Base-by-base conservation (phyloP, 345 rosid genomes). In the Noccaea caerulescens region DNA sequence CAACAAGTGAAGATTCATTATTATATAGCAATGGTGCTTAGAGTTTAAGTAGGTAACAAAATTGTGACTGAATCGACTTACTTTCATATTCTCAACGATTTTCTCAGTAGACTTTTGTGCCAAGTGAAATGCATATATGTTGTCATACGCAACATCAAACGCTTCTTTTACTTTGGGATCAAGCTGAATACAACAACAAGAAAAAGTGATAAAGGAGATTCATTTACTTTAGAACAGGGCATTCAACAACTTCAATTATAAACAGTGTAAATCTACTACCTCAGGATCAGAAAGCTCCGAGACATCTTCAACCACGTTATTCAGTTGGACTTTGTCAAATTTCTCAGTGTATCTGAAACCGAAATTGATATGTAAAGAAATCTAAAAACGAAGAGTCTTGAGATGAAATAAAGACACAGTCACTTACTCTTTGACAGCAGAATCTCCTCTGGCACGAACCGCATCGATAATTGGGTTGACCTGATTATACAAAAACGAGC, bases 61-160 rank as follows among this genome's bases (percentile, higher is more conserved):
- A n/a, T n/a, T 13, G 44, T 50, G 42, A 23, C 5, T 42, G 4
- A 1, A 66, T 51, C 9, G 46, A 77, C 91, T 72, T 86, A 86
- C 98, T 80, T 83, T 85, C 94, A 89, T 87, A 71, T 81, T 89
- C 83, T 89, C 98, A 43, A 89, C 85, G 71, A 38, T 82, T 62
- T 75, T 78, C 77, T 87, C 95, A 39, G 73, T 58, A 0, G 85
- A 84, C 72, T 84, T 91, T 78, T 91, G 98, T 16, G 97, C 91
- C 61, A 84, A 78, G 78, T 93, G 98, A 79, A 93, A 93, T 12
- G 96, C 87, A 73, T 84, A 76, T 65, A 89, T 93, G 82, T 93
- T 93, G 33, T 86, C 73, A 71, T 89, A 93, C 1, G 98, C 97
- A 68, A 93, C 94, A 74, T 91, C 96, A 75, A 91, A 93, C 1